Base-by-base conservation (phyloP, 495 filamentous ascomycete species). In the Cenococcum geophilum region DNA sequence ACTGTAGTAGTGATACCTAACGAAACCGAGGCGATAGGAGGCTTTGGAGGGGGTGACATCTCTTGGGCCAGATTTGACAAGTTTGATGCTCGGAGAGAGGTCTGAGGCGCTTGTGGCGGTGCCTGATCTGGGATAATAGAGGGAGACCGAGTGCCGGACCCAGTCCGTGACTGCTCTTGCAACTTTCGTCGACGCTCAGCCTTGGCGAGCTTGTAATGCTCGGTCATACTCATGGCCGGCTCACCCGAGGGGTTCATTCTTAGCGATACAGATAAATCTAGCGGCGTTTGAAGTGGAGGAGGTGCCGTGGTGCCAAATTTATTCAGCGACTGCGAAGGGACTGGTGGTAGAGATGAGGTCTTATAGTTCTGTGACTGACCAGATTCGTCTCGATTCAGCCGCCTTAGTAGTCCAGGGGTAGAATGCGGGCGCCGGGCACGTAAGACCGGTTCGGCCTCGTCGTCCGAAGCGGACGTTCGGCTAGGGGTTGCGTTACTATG, bases 41-140 rank as follows among this genome's bases (percentile, higher is more conserved):
- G 49, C 16, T 20, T 16, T 23, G 49, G 21, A 52, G 49, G 49
- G 25, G 49, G 18, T 2, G 45, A 49, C 45, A 52, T 52, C 23
- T 52, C 49, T 32, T 16, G 21, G 18, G 49, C 49, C 49, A 32
- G 25, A 25, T 52, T 52, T 32, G 49, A 25, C 49, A 52, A 27
- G 10, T 18, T 23, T 16, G 54, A 21, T 18, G 37, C 32, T 18
- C 54, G 23, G 16, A 56, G 54, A 20, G 54, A 56, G 12, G 54
- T 56, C 10, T 56, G 54, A 56, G 54, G 34, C 23, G 54, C 20
- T 21, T 56, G 54, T 36, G 32, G 10, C 4, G 54, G 32, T n/a
- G 54, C 34, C 16, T 32, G 34, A 25, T 56, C 54, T 20, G 54
- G 54, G 10, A 56, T 56, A 5, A 21, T 20, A 36, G 54, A 56